Evolutionary conservation across 2,329 filamentous ascomycete genomes (phyloP), one percentile per base, ranked within the genome.

Genomic region (Cercospora zeae-maydis): DNA sequence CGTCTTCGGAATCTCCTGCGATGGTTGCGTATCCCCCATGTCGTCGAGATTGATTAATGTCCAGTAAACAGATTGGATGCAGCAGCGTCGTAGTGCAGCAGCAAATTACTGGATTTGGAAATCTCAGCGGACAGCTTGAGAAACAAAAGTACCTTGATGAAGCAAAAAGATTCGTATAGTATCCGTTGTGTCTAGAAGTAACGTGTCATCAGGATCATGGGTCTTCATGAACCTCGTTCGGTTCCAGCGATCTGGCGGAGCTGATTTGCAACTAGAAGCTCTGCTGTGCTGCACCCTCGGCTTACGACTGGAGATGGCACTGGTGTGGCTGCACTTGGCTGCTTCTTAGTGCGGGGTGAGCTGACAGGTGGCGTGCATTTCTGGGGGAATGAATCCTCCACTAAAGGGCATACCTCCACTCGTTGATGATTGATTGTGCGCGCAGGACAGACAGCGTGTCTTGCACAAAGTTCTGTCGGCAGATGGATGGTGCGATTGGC

Each of bases 1-100:
- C 62, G 78, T 75, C 49, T 79, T 78, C 3, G 81, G 81, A 34
- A 83, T 78, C 13, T 78, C 72, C 56, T 66, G 37, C 6, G 37
- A n/a, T 16, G 56, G 31, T 11, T 33, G 47, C 47, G 24, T 31
- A 5, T 70, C 65, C 9, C 66, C 27, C 69, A 72, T 73, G 24
- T 30, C n/a, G 47, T 52, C 13, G 34, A 34, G 24, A 24, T 10
- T 30, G 21, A 27, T 58, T n/a, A n/a, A 3, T 31, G 39, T 14
- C 19, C 2, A 52, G 34, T 31, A 19, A 10, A 33, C 13, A n/a
- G 14, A 51, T 14, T 16, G 47, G 30, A 14, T 55, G 27, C 30
- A 21, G 19, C 9, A 27, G 24, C 24, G 24, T 27, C 24, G 24
- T 27, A 30, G n/a, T 37, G 19, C 10, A 21, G 31, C 2, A 55